phyloP scores from a whole-genome alignment of 306 rosid species.

The Dryas alaskensis region DNA sequence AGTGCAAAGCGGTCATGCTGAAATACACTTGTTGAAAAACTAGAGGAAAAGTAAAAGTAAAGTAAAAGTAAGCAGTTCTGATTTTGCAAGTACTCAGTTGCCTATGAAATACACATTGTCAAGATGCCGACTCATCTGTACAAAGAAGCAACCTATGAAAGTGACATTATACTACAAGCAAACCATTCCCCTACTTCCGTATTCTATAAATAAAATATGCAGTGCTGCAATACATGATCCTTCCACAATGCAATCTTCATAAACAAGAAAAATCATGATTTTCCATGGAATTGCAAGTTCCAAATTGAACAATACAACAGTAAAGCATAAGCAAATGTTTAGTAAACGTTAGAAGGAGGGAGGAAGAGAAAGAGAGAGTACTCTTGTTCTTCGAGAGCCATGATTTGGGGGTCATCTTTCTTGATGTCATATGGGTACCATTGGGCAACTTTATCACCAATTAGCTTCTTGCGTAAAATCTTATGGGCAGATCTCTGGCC shows the following conservation, averaged over 20 bases:
- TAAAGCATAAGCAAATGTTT: slow-evolving; percentile 9
- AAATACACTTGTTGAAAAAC: background rate
- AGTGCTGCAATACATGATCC: background rate
- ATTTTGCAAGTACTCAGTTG: background rate
- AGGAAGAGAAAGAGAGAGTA: slow-evolving; percentile 30
- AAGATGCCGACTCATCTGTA: background rate
- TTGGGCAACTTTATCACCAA: slow-evolving; percentile 72
- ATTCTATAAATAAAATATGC: background rate
- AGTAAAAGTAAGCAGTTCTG: background rate
- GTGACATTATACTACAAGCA: background rate
- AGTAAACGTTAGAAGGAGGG: background rate
- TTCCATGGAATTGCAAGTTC: background rate
- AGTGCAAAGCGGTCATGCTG: background rate
- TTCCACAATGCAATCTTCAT: background rate
- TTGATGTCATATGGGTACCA: slow-evolving; percentile 89
- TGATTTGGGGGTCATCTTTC: slow-evolving; percentile 67
- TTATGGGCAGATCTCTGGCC: slow-evolving; percentile 72
- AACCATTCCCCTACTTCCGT: background rate
- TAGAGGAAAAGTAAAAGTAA: background rate
- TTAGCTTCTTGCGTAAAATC: slow-evolving; percentile 72
- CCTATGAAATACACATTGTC: background rate
- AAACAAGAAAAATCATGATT: background rate
- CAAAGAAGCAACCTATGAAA: background rate
- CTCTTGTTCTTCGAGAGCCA: slow-evolving; percentile 81
- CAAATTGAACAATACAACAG: background rate